phyloP scores from a whole-genome alignment of 495 filamentous ascomycete genomes.

The Penicillium mononematosum region DNA sequence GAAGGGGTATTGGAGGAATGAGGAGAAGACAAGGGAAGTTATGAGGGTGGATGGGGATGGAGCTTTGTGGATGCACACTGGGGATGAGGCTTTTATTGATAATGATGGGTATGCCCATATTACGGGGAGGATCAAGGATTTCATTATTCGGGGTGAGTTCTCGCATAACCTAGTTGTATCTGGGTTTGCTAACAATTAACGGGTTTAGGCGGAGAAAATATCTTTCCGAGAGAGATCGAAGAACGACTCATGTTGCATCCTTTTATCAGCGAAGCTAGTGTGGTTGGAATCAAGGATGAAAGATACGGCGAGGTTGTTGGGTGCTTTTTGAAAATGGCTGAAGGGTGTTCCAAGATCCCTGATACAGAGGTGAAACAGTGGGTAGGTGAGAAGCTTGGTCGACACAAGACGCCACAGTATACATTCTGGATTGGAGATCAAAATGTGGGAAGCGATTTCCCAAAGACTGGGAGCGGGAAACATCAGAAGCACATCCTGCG shows the following conservation, averaged over 20 bases:
- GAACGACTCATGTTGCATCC: slow-evolving; percentile 22
- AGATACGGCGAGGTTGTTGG: slow-evolving; percentile 27
- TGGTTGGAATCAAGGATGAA: slow-evolving; percentile 22
- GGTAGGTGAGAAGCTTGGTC: slow-evolving; percentile 49
- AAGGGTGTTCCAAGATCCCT: no score
- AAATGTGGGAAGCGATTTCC: slow-evolving; percentile 46
- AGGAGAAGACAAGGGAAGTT: slow-evolving; percentile 62
- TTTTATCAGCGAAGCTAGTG: slow-evolving; percentile 21
- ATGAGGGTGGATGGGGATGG: slow-evolving; percentile 41
- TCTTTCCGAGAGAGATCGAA: slow-evolving; percentile 30
- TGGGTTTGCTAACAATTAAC: slow-evolving; percentile 2
- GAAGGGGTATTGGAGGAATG: slow-evolving; percentile 78
- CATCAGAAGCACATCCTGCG: slow-evolving; percentile 61
- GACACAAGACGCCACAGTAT: slow-evolving; percentile 57
- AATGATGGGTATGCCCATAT: slow-evolving; percentile 23
- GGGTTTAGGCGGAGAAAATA: slow-evolving; percentile 29
- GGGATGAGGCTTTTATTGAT: slow-evolving; percentile 28
- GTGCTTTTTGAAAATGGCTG: slow-evolving; percentile 18
- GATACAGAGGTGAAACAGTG: slow-evolving; percentile 25
- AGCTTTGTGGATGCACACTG: slow-evolving; percentile 28
- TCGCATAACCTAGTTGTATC: fast-evolving
- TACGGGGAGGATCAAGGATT: slow-evolving; percentile 63
- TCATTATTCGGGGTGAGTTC: slow-evolving; percentile 54
- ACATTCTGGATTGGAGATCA: slow-evolving; percentile 59
- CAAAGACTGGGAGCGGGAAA: slow-evolving; percentile 64